A percentile compares a stretch with the other conserved stretches of the same genome.
Evolutionary conservation across 2,329 filamentous ascomycete species (phyloP).

Genomic region (Phoma sp.): DNA sequence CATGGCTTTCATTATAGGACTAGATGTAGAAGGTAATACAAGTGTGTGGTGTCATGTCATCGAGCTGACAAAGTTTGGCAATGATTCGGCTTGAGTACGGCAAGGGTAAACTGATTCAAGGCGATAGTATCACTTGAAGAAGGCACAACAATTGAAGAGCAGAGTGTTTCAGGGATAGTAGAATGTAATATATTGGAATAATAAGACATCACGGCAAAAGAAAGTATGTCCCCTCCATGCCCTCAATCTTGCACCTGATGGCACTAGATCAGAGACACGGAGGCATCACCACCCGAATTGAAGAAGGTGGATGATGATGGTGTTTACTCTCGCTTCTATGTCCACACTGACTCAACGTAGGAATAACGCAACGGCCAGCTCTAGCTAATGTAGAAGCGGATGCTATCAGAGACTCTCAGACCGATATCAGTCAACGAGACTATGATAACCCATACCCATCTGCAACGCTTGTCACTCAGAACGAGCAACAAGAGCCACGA

Average conservation of each 20-base stretch:
- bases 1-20: no score
- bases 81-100: no score
- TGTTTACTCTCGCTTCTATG: conserved; percentile 50
- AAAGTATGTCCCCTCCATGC: conserved; percentile 37
- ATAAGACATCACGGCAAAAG: conserved; percentile 9
- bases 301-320: conserved; percentile 33
- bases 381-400: conserved; percentile 53
- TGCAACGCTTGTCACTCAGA: conserved; percentile 5
- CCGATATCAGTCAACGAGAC: conserved; percentile 4
- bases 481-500: conserved; percentile 15
- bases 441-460: conserved; percentile 10
- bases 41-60: background rate
- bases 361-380: conserved; percentile 49
- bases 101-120: no score
- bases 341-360: conserved; percentile 52
- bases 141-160: no score
- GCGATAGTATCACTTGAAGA: no score
- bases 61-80: no score
- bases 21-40: background rate
- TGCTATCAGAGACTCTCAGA: conserved; percentile 6
- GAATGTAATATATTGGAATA: background rate
- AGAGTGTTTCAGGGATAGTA: no score
- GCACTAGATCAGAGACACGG: conserved; percentile 30
- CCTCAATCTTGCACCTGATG: conserved; percentile 36
- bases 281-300: conserved; percentile 39